Evolutionary conservation across 2,329 filamentous ascomycete species (phyloP), one percentile per base, ranked within the genome.

Genomic region (Fusarium coffeatum): DNA sequence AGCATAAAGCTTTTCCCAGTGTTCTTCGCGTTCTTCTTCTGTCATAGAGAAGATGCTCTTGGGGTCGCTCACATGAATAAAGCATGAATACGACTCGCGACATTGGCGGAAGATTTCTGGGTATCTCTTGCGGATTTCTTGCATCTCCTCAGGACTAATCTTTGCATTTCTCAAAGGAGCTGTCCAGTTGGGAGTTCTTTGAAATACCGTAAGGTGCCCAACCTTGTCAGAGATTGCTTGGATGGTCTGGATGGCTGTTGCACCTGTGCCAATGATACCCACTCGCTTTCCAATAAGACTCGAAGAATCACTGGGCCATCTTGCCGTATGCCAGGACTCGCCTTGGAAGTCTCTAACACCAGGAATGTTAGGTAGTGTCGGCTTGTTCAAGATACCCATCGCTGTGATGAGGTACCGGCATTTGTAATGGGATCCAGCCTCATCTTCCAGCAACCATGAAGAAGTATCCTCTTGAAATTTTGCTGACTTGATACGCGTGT

Each of bases 401-500:
- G 69, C 69, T 0, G 69, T 71, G 9, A 72, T 56, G 9, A 72
- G 55, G 5, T 70, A 72, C 3, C 55, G 56, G 1, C 66, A 62
- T 22, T 63, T 55, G 0, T 61, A 50, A 1, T 53, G 23, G 5
- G 55, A 27, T 1, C 60, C 65, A 16, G 55, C 55, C 2, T 71
- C 55, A 20, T 64, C 60, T 13, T 37, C 37, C 8, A 72, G 20
- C 4, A 64, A 55, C 69, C 69, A 72, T 0, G 60, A 48, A 2
- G 60, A 55, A 2, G 37, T 54, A 11, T 69, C 15, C 1, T 74
- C 66, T 64, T 84, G 74, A 49, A 82, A 86, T 3, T 74, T 62
- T 0, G 82, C 82, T 2, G 73, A 76, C 2, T 74, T 69, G 2
- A 85, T 81, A 4, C 79, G 78, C 6, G 77, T 78, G 30, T 82